Base-by-base conservation (phyloP, 1,139 yeast species). In the Yamadazyma kanchanaburiensis region DNA sequence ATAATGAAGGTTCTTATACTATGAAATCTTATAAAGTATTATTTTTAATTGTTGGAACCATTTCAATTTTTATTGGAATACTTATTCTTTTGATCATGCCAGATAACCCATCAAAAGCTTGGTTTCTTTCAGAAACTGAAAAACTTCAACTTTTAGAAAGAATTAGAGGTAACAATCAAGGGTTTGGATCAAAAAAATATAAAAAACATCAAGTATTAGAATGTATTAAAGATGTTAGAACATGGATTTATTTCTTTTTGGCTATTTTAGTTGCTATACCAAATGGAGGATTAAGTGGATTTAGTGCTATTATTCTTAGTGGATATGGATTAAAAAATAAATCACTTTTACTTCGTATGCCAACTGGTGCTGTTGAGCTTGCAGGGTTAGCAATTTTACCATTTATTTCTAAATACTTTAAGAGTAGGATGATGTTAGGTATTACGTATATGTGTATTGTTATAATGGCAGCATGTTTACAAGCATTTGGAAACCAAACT, bases 151-250 rank as follows among this genome's bases (percentile, higher is more conserved):
- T 58, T 6, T 64, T 62, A 20, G 58, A 62, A 34, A 43, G 66
- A 39, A 48, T 55, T 18, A 53, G 70, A 45, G 43, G 43, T 3
- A 67, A 68, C 39, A 59, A 64, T 31, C 73, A 79, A 45, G 81
- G 83, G 12, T 74, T 75, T 37, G 81, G 81, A 28, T 73, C 73
- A 42, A 64, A 60, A 36, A 60, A 62, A 25, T 66, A 75, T 53
- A 78, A 80, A 43, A 58, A 51, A 49, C 55, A 72, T 27, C 87
- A 80, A 48, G 57, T 77, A 24, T 50, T 50, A 12, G 77, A 79
- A 44, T 78, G 84, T 3, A 64, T 77, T 50, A 43, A 43, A 2
- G 77, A 71, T 42, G 30, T 51, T 29, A 58, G 60, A 33, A 63
- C 70, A 6, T 69, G 69, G 65, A 34, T 78, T 20, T 67, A 71